Evolutionary conservation across 1,284 basidiomycete genomes (phyloP).

Genomic region (Papiliotrema nemorosa): DNA sequence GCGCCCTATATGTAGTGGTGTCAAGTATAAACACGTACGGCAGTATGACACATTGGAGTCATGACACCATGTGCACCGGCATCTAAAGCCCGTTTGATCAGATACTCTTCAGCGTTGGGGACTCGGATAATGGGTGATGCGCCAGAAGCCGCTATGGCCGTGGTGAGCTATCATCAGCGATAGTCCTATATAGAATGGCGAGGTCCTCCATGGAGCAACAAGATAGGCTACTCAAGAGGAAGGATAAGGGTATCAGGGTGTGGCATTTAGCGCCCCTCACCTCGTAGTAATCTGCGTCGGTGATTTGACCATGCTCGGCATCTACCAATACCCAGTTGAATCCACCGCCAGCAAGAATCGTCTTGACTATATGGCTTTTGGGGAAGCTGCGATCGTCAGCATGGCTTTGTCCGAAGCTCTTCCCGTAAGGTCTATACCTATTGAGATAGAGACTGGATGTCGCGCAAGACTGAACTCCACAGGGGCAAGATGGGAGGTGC

Average conservation of each 20-base stretch:
- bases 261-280: too few species aligned
- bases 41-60: slow-evolving; percentile 36
- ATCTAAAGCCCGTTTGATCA: slow-evolving; percentile 48
- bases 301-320: slow-evolving; percentile 33
- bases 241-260: too few species aligned
- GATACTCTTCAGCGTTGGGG: slow-evolving; percentile 36
- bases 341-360: slow-evolving; percentile 29
- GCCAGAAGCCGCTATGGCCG: slow-evolving; percentile 25
- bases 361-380: slow-evolving; percentile 24
- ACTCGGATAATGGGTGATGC: slow-evolving; percentile 45
- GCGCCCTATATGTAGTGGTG: too few species aligned
- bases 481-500: background rate
- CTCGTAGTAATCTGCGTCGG: slow-evolving; percentile 30
- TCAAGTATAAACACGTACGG: slow-evolving; percentile 8
- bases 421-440: too few species aligned
- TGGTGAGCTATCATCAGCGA: slow-evolving; percentile 18
- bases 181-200: slow-evolving; percentile 1
- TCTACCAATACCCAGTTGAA: slow-evolving; percentile 38
- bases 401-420: too few species aligned
- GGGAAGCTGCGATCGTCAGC: slow-evolving; percentile 31
- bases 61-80: slow-evolving; percentile 39
- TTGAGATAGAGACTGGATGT: too few species aligned
- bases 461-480: background rate
- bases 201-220: too few species aligned
- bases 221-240: too few species aligned